Evolutionary conservation across 1,284 basidiomycete genomes (phyloP), one percentile per base, ranked within the genome.

Genomic region (Marasmius fiardii): DNA sequence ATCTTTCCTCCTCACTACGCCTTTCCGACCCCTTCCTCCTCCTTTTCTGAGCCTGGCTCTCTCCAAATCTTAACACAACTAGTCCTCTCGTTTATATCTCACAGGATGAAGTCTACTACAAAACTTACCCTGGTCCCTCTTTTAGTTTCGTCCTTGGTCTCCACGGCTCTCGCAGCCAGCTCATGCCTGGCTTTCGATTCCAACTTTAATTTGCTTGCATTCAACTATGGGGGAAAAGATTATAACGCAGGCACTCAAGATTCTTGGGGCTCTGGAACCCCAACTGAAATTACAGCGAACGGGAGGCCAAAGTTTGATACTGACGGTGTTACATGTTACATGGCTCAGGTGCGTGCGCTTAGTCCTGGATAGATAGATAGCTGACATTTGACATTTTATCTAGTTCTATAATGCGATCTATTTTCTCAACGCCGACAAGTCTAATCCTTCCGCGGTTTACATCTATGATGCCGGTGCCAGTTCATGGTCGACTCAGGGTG

Each of bases 401-500:
- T 63, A 90, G 81, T 92, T 83, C 69, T 76, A 73, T 62, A 90
- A 91, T 62, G 82, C 90, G 39, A 78, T 95, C 66, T 94, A 94
- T 65, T 83, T 93, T 41, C 68, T 92, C 47, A 86, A 88, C 63
- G 91, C 80, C 1, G 90, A 94, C 68, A 72, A 78, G 12, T 74
- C 82, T 23, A 85, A 85, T 64, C 78, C 85, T 0, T 81, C 82
- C 6, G 74, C 74, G 49, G 71, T 91, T 43, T 80, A 90, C 69
- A 86, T 92, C 54, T 91, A 84, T 67, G 79, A 90, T 59, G 85
- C 82, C 1, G 62, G 72, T 12, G 75, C 74, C 39, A 82, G 83
- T 59, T 78, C 83, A 1, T 91, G 88, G 88, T 76, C 83, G 6
- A 83, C 75, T 1, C 89, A 91, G 63, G 59, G 69, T 11, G 73